Evolutionary conservation across 2,329 filamentous ascomycete species (phyloP), one percentile per base, ranked within the genome.

Genomic region (Fusarium robinianum): DNA sequence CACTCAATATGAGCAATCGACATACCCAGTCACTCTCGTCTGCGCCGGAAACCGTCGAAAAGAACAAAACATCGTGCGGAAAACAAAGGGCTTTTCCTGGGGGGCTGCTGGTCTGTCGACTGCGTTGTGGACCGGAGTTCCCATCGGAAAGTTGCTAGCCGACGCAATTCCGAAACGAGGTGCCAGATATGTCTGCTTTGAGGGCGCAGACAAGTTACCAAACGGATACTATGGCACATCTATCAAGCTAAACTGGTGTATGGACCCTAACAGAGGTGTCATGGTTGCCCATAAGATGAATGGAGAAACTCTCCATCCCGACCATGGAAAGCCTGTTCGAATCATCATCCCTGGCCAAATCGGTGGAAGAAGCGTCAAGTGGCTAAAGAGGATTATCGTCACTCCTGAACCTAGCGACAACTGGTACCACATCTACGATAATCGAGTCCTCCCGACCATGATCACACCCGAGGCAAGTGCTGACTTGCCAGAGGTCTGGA

Each of bases 351-450:
- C 91, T 0, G 91, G 91, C 0, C 90, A 95, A 66, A 96, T 96
- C 50, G 91, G 91, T 22, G 91, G 90, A 1, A 79, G 91, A 51
- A 95, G 89, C 65, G 90, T 96, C 21, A 96, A 96, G 68, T 96
- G 91, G 91, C 66, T 96, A 46, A 92, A 85, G 71, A 84, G 77
- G 53, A 78, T 96, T 48, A 86, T 90, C 29, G 67, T 96, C 36
- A 92, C 90, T 0, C 79, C 84, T 8, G 74, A 77, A 16, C 90
- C 90, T 1, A 95, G 90, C 63, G 85, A 92, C 51, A 96, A 95
- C 63, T 95, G 90, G 89, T 96, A 96, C 61, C 91, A 96, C 67
- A 90, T 95, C 51, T 91, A 94, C 67, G 91, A 96, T 66, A 96
- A 96, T 64, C 77, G 90, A 46, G 90, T 96, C 2, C 71, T 96